A percentile compares a stretch with the other conserved stretches of the same genome.
These are phyloP conservation scores for Mycena rebaudengoi DNA, from an alignment of 768 basidiomycete species.

Conservation along the genomic window DNA sequence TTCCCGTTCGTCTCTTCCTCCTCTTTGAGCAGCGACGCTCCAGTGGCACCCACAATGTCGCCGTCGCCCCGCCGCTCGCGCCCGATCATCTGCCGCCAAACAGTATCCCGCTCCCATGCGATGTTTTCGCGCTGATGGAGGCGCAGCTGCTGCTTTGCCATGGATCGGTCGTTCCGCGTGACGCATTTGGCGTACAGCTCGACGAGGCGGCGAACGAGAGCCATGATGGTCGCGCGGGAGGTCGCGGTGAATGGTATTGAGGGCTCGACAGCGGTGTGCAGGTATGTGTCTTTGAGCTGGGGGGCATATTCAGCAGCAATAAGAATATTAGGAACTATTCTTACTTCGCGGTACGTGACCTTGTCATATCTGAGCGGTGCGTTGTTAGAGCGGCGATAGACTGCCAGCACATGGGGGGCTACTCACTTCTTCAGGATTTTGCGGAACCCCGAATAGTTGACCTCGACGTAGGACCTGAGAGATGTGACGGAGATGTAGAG, in stretches of 20 bases:
- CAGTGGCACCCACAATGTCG: slow-evolving; percentile 42
- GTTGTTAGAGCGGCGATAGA: slow-evolving; percentile 14
- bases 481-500: slow-evolving; percentile 81
- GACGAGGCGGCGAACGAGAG: slow-evolving; percentile 64
- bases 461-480: slow-evolving; percentile 86
- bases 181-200: slow-evolving; percentile 88
- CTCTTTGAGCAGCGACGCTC: slow-evolving; percentile 56
- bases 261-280: slow-evolving; percentile 73
- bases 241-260: slow-evolving; percentile 72
- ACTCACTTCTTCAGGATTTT: slow-evolving; percentile 95
- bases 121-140: slow-evolving; percentile 92
- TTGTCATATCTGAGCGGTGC: slow-evolving; percentile 86
- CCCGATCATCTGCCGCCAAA: slow-evolving; percentile 96
- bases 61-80: slow-evolving; percentile 75
- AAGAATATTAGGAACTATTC: slow-evolving; percentile 24
- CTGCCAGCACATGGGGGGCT: not conserved
- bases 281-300: slow-evolving; percentile 80
- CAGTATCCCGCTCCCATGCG: slow-evolving; percentile 97
- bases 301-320: not conserved
- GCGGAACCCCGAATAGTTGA: slow-evolving; percentile 93
- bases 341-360: slow-evolving; percentile 76
- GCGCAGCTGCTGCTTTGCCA: slow-evolving; percentile 84
- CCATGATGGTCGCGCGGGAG: slow-evolving; percentile 70
- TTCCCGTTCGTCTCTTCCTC: slow-evolving; percentile 28
- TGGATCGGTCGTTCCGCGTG: slow-evolving; percentile 69